Conservation (phyloP, 2,329 filamentous ascomycete genomes). For the Meredithiella fracta region DNA sequence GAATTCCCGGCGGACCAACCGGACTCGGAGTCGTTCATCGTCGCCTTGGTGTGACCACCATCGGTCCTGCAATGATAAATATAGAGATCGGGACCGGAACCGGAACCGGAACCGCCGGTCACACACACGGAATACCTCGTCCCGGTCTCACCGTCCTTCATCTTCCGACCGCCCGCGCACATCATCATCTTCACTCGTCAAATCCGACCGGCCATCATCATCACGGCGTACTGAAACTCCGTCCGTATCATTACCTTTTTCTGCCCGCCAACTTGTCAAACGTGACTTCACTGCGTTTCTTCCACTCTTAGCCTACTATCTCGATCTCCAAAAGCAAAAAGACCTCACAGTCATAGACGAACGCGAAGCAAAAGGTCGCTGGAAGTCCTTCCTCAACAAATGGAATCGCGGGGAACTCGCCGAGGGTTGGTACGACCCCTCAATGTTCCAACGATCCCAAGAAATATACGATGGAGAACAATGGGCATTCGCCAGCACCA, state of each 20-base stretch:
- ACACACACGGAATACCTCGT: too few species aligned
- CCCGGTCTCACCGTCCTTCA: neutral
- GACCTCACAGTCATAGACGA: conserved; percentile 52
- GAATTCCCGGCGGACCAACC: neutral
- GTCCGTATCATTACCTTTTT: conserved; percentile 40
- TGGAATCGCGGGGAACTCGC: conserved; percentile 85
- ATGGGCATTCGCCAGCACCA: conserved; percentile 4
- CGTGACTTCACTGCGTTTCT: conserved; percentile 49
- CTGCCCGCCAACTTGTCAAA: conserved; percentile 49
- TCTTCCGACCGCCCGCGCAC: neutral
- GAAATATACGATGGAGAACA: conserved; percentile 7
- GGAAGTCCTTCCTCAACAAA: conserved; percentile 83
- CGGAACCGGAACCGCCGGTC: neutral
- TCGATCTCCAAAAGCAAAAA: conserved; percentile 73
- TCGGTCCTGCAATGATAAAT: too few species aligned
- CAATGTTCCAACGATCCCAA: conserved; percentile 33
- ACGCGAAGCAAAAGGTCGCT: conserved; percentile 63
- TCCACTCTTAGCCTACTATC: conserved; percentile 64
- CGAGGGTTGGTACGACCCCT: conserved; percentile 85
- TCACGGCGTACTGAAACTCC: neutral
- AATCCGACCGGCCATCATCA: neutral
- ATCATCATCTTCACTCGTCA: neutral
- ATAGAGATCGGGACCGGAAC: neutral
- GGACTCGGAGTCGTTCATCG: neutral
- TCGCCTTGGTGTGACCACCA: neutral